A percentile compares a stretch with the other conserved stretches of the same genome.
These are phyloP conservation scores for Lepidium campestre DNA, from an alignment of 441 rosid genomes.

Conservation along the genomic window DNA sequence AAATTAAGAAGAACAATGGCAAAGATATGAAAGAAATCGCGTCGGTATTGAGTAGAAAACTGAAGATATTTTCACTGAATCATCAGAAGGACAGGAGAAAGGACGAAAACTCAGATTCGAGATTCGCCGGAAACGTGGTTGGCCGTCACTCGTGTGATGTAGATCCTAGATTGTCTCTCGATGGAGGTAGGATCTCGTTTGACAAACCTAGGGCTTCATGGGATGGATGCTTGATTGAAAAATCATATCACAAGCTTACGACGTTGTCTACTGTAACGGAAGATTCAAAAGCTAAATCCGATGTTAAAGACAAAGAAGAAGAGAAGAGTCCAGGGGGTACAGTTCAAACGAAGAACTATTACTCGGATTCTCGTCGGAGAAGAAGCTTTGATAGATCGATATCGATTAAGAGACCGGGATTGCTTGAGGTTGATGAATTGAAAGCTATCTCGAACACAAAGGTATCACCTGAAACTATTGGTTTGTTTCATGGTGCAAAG, in stretches of 20 bases:
- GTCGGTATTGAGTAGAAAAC: constrained; percentile 44
- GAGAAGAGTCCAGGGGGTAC: constrained; percentile 52
- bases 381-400: constrained; percentile 43
- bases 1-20: constrained; percentile 31
- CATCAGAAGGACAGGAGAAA: constrained; percentile 30
- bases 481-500: constrained; percentile 73
- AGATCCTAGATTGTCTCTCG: constrained; percentile 44
- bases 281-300: constrained; percentile 21
- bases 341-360: constrained; percentile 45
- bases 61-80: constrained; percentile 40
- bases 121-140: constrained; percentile 16
- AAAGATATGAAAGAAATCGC: constrained; percentile 37
- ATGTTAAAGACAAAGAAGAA: constrained; percentile 14
- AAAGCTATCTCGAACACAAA: constrained; percentile 37
- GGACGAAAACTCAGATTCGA: not conserved
- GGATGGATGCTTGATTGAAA: constrained; percentile 57
- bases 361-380: constrained; percentile 39
- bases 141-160: constrained; percentile 58
- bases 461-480: constrained; percentile 52
- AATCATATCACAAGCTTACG: constrained; percentile 29
- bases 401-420: constrained; percentile 25
- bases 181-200: constrained; percentile 40
- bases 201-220: constrained; percentile 65
- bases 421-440: constrained; percentile 35
- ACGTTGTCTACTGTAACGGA: constrained; percentile 39